Conservation (phyloP, 306 rosid genomes). For the Astragalus glycyphyllos region DNA sequence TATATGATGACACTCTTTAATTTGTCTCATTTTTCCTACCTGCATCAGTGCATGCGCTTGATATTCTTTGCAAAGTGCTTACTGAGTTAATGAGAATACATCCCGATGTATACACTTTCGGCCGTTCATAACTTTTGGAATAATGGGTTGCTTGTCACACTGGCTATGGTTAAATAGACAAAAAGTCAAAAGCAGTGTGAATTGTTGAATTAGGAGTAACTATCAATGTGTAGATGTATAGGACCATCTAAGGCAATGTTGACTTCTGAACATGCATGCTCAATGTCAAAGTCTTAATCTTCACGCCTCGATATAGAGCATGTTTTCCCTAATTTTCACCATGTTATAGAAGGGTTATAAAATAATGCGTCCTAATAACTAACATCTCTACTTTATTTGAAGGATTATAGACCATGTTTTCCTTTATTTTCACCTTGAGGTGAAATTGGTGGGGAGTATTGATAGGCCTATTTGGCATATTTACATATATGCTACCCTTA, state of each 20-base stretch:
- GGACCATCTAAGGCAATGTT: neutral
- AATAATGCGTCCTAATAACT: too few relatives aligned
- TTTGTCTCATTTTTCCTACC: neutral
- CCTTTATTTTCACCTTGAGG: too few relatives aligned
- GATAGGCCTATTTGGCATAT: too few relatives aligned
- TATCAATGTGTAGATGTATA: neutral
- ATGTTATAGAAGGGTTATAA: too few relatives aligned
- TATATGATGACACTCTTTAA: neutral
- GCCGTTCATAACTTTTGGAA: neutral
- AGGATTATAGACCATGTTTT: too few relatives aligned
- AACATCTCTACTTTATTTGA: too few relatives aligned
- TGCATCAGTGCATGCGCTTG: neutral
- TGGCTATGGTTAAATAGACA: conserved; percentile 19
- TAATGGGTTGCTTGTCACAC: conserved; percentile 1
- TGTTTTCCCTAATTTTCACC: too few relatives aligned
- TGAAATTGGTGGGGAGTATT: too few relatives aligned
- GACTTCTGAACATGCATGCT: conserved; percentile 29
- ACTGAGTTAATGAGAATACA: conserved; percentile 4
- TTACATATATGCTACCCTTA: too few relatives aligned
- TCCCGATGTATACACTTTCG: conserved; percentile 2
- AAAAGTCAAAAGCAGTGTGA: conserved; percentile 48
- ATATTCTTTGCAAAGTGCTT: neutral
- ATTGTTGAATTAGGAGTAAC: conserved; percentile 37
- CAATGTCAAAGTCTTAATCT: conserved; percentile 36
- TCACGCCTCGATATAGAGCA: neutral